phyloP scores from a whole-genome alignment of 768 basidiomycete species.

The Clitopilus passeckerianus region DNA sequence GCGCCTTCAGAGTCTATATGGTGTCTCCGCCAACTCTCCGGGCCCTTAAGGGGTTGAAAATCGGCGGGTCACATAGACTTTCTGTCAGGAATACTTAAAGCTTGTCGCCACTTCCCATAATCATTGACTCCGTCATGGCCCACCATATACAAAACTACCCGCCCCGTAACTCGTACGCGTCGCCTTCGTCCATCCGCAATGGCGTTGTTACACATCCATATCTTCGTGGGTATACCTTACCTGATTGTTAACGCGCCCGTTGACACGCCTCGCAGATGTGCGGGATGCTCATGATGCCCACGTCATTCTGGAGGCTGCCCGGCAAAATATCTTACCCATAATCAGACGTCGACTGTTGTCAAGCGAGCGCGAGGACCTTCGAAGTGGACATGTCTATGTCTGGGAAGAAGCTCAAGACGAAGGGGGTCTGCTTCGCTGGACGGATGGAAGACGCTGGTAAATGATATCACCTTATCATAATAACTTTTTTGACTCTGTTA shows the following conservation, averaged over 20 bases:
- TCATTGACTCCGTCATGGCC: constrained; percentile 14
- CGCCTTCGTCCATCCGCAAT: constrained; percentile 17
- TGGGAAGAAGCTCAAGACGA: constrained; percentile 85
- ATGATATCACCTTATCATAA: constrained; percentile 3
- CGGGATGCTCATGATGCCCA: constrained; percentile 80
- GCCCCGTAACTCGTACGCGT: constrained; percentile 14
- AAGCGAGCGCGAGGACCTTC: constrained; percentile 63
- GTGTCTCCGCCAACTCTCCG: constrained; percentile 38
- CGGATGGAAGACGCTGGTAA: constrained; percentile 76
- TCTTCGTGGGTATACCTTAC: constrained; percentile 29
- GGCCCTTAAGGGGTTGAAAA: constrained; percentile 19
- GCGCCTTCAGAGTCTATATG: constrained; percentile 12
- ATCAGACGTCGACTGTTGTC: constrained; percentile 67
- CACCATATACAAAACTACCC: constrained; percentile 9
- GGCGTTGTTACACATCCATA: constrained; percentile 41
- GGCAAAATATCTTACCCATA: constrained; percentile 63
- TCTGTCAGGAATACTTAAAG: constrained; percentile 20
- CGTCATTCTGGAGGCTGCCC: constrained; percentile 70
- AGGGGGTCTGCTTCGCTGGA: constrained; percentile 68
- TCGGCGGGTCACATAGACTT: constrained; percentile 19
- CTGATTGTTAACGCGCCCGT: neutral
- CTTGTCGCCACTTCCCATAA: constrained; percentile 4
- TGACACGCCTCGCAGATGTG: constrained; percentile 41
- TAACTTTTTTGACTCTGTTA: neutral
- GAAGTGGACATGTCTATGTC: constrained; percentile 75